Evolutionary conservation across 1,139 yeast species (phyloP), one percentile per base, ranked within the genome.

Genomic region (Nakaseomyces sp.): DNA sequence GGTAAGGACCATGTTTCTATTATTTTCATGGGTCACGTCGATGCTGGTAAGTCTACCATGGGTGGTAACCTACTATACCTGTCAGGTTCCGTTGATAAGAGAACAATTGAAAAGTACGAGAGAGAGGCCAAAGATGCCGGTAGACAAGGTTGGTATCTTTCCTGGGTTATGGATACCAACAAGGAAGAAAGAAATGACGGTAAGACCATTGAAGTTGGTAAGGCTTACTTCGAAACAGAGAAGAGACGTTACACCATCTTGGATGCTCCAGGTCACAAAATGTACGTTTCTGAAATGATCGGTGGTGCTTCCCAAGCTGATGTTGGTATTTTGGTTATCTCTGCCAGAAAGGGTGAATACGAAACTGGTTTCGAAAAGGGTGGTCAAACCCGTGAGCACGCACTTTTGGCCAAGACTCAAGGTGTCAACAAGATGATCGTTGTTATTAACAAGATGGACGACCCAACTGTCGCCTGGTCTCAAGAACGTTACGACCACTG

Each of bases 161-260:
- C 97, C 10, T 91, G 98, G 98, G 94, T 93, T 57, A 89, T 91
- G 96, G 99, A 91, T 68, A 89, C 97, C 57, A 91, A 93, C 72
- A 88, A 88, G 69, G 98, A 91, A 70, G 99, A 91, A 72, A 85
- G 98, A 74, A 85, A 76, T 59, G 96, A 91, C 67, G 99, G 99
- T 73, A 93, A 91, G 72, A 91, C 99, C 54, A 94, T 91, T 59
- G 98, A 91, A 70, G 97, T 91, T 52, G 99, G 98, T 62, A 88
- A 89, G 64, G 95, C 97, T 15, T 87, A 83, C 64, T 91, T 91
- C 58, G 98, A 91, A 72, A 91, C 98, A 49, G 97, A 89, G 40
- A 88, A 86, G 72, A 84, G 98, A 71, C 82, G 97, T 68, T 91
- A 91, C 72, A 89, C 98, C 40, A 88, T 91, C 57, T 77, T 91